Evolutionary conservation across 352 stramenopile genomes (phyloP), one percentile per base, ranked within the genome.

Genomic region (Phytophthora pinifolia): DNA sequence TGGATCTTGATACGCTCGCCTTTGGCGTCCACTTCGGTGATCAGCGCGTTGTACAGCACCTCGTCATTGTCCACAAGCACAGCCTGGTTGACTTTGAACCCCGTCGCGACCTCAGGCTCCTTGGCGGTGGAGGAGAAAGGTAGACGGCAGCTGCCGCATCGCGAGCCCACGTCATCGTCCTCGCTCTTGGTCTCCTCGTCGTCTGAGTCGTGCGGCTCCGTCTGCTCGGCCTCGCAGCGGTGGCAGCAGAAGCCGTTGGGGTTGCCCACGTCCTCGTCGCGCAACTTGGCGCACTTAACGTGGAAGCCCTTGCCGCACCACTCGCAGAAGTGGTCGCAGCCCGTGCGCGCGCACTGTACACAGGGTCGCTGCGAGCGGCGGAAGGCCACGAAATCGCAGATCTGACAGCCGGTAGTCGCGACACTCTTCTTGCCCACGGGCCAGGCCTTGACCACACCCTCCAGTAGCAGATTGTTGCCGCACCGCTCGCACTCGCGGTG

Each of bases 41-140:
- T 89, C 18, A 92, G 63, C 14, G 84, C 82, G 42, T 94, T 94
- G 68, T 94, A 94, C 18, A 94, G 67, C 63, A 94, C 79, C 30
- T 91, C 81, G 31, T 94, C 83, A 52, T 89, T 89, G 62, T 94
- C 84, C 10, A 94, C 84, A 5, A 94, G 62, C 48, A 94, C 84
- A 4, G 82, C 77, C 52, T 94, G 82, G 62, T 89, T 90, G 44
- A 94, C 76, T 55, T 89, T 80, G 45, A 92, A 91, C 12, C 61
- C 61, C 42, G 36, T 54, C 6, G 43, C 68, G 13, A 51, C 39
- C 22, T 63, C 57, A 7, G 35, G 41, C 31, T 76, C 63, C 30
- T 64, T 71, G 1, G 45, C 60, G 17, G 57, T 70, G 34, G 65
- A 69, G 20, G 71, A 71, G 30, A 91, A 91, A 37, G 81, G 70